Conservation (phyloP, 257 asterid genomes). For the Plantago elongata region DNA sequence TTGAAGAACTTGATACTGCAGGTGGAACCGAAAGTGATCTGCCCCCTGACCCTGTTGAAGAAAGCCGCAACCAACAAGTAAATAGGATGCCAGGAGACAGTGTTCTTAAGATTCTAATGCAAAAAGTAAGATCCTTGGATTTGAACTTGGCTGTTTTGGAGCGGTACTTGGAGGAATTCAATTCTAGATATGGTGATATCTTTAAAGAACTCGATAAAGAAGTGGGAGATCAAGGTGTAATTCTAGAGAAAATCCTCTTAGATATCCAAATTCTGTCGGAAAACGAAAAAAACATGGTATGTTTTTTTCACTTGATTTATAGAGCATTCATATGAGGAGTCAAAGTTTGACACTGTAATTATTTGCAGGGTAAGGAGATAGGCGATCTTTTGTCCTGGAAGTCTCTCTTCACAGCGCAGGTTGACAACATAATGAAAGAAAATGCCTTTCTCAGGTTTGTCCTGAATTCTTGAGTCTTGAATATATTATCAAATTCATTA, state of each 20-base stretch:
- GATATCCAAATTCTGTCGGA: constrained; percentile 54
- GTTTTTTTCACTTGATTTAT: constrained; percentile 17
- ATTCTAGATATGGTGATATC: constrained; percentile 60
- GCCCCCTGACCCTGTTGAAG: constrained; percentile 67
- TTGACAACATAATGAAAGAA: constrained; percentile 51
- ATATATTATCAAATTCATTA: not conserved
- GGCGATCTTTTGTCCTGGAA: constrained; percentile 71
- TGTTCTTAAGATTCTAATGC: constrained; percentile 87
- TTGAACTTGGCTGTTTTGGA: constrained; percentile 75
- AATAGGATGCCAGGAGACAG: constrained; percentile 97
- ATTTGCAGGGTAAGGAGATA: constrained; percentile 67
- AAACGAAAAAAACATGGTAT: constrained; percentile 68
- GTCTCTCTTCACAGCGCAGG: constrained; percentile 61
- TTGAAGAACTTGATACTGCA: constrained; percentile 39
- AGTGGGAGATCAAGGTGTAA: constrained; percentile 44
- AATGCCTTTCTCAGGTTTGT: constrained; percentile 70
- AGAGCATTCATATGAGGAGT: constrained; percentile 2
- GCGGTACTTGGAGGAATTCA: constrained; percentile 75
- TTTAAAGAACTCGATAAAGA: constrained; percentile 62
- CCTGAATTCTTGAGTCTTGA: not conserved
- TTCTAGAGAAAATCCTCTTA: constrained; percentile 55
- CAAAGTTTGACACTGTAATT: constrained; percentile 12
- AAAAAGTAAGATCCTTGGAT: constrained; percentile 82
- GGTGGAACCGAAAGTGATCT: constrained; percentile 34
- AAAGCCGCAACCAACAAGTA: constrained; percentile 60